Evolutionary conservation across 192 early-diverging fungal species (phyloP).

Genomic region (Coemansia asiatica): DNA sequence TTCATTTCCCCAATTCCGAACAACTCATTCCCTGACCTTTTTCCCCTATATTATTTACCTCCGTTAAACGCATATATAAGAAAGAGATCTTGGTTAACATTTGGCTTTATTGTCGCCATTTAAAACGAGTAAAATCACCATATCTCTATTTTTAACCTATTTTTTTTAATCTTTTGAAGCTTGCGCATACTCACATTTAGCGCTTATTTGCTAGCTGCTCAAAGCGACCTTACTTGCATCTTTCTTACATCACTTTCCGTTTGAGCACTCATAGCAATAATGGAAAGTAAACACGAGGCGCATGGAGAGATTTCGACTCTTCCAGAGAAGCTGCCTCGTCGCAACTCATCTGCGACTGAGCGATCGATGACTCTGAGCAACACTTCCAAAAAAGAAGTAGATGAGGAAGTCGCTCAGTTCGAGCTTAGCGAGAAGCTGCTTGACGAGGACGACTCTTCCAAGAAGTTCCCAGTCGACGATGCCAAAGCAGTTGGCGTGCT

Average conservation of each 20-base stretch:
- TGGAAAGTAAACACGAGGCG: not conserved
- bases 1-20: not conserved
- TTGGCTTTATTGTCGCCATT: not conserved
- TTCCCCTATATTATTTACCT: not conserved
- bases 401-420: conserved; percentile 1
- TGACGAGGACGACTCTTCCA: not conserved
- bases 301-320: not conserved
- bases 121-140: not conserved
- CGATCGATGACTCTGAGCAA: conserved; percentile 1
- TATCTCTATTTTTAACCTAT: not conserved
- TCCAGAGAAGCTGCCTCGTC: not conserved
- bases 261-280: not conserved
- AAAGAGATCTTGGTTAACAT: not conserved
- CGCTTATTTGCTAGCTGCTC: not conserved
- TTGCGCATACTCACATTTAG: not conserved
- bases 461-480: not conserved
- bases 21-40: not conserved
- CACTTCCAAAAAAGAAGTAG: not conserved
- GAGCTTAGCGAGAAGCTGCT: conserved; percentile 22
- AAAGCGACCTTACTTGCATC: not conserved
- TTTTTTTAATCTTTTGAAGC: not conserved
- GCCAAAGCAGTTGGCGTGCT: conserved; percentile 42
- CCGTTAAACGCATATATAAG: not conserved
- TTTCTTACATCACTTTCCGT: not conserved
- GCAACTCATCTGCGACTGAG: not conserved